phyloP scores from a whole-genome alignment of 2,329 filamentous ascomycete genomes.

The Trichoderma koningiopsis region DNA sequence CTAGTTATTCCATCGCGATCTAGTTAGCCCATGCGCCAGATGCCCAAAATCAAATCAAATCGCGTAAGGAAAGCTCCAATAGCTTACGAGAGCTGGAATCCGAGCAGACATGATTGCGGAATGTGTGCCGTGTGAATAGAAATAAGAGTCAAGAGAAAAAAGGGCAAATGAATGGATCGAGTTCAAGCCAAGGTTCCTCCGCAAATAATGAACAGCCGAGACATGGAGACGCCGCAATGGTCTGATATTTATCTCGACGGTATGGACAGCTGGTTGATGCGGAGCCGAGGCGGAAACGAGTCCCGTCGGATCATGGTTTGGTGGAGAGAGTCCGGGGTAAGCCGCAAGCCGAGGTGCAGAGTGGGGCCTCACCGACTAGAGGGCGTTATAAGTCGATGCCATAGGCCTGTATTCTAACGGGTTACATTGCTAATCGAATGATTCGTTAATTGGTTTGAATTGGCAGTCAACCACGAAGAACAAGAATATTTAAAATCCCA shows the following conservation, averaged over 20 bases:
- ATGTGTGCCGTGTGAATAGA: background rate
- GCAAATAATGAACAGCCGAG: background rate
- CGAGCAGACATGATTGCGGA: conserved; percentile 36
- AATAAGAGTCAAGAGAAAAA: background rate
- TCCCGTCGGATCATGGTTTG: conserved; percentile 16
- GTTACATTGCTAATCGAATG: background rate
- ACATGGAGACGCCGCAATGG: conserved; percentile 3
- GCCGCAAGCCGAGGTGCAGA: conserved; percentile 26
- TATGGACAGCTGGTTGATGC: background rate
- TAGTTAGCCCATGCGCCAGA: background rate
- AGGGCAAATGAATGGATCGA: background rate
- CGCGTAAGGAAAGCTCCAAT: background rate
- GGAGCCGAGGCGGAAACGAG: conserved; percentile 22
- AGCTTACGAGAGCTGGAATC: conserved; percentile 40
- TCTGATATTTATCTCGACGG: conserved; percentile 14
- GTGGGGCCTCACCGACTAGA: conserved; percentile 16
- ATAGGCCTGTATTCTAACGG: background rate
- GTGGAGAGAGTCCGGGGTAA: conserved; percentile 26
- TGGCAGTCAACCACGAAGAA: background rate
- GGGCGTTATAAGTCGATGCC: background rate
- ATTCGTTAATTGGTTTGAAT: background rate
- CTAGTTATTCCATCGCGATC: conserved; percentile 34
- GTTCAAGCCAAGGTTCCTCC: background rate
- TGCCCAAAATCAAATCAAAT: background rate
- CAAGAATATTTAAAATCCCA: background rate